Conservation (phyloP, 148 eudicot genomes). For the Pouteria glomerata region DNA sequence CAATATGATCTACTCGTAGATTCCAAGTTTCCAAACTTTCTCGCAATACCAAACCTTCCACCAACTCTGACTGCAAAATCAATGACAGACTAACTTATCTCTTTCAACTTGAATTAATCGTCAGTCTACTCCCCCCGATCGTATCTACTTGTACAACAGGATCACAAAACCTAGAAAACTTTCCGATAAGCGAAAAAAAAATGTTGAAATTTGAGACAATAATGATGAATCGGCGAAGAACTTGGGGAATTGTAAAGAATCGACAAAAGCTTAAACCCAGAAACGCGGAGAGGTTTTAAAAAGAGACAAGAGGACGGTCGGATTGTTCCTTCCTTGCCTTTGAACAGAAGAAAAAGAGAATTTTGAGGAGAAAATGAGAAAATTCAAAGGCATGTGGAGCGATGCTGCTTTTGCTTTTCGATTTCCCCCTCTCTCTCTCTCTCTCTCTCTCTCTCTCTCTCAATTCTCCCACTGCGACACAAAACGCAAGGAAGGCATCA, state of each 20-base stretch:
- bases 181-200: background rate
- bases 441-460: too few species aligned
- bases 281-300: background rate
- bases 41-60: background rate
- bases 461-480: too few species aligned
- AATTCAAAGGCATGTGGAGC: slow-evolving; percentile 10
- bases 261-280: slow-evolving; percentile 5
- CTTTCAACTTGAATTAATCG: background rate
- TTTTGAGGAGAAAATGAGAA: background rate
- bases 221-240: background rate
- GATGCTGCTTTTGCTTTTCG: slow-evolving; percentile 17
- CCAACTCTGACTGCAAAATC: background rate
- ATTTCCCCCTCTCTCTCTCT: background rate
- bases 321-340: background rate
- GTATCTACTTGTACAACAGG: background rate
- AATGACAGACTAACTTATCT: background rate
- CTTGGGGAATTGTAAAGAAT: background rate
- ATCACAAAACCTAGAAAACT: background rate
- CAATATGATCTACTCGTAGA: background rate
- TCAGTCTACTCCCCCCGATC: background rate
- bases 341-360: background rate
- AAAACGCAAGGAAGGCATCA: too few species aligned
- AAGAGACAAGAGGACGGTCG: background rate
- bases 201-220: background rate
- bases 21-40: background rate